phyloP scores from a whole-genome alignment of 495 filamentous ascomycete species.

The Penicillium herquei region DNA sequence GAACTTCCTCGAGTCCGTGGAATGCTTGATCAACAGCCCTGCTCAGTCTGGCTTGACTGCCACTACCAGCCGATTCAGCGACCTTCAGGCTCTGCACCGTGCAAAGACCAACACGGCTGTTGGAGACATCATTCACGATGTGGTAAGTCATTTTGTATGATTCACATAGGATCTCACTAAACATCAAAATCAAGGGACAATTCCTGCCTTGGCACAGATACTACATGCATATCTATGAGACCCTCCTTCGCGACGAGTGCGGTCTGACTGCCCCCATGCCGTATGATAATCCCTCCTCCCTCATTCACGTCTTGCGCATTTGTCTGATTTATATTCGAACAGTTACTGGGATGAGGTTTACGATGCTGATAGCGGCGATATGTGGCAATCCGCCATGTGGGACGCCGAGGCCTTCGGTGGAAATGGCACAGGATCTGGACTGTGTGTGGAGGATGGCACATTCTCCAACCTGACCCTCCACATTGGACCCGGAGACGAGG shows the following conservation, averaged over 20 bases:
- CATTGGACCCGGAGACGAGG: constrained; percentile 16
- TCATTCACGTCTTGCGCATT: not conserved
- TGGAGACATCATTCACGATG: constrained; percentile 17
- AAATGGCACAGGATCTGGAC: constrained; percentile 13
- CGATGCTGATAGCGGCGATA: constrained; percentile 16
- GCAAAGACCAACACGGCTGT: constrained; percentile 15
- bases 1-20: constrained; percentile 24
- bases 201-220: constrained; percentile 54
- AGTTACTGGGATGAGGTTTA: constrained; percentile 12
- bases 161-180: not conserved
- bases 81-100: constrained; percentile 17
- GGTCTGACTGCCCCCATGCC: constrained; percentile 41
- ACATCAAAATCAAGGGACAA: constrained; percentile 1
- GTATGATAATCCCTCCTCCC: constrained; percentile 18
- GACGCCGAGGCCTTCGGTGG: constrained; percentile 15
- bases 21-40: constrained; percentile 22
- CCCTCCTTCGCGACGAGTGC: constrained; percentile 41
- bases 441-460: constrained; percentile 12
- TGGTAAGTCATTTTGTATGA: constrained; percentile 2
- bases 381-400: constrained; percentile 18
- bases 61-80: constrained; percentile 15
- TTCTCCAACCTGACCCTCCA: constrained; percentile 17
- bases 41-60: constrained; percentile 14
- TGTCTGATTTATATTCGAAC: no score
- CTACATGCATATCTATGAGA: constrained; percentile 42